Base-by-base conservation (phyloP, 805 yeast species). In the Sugiyamaella qingdaonensis region DNA sequence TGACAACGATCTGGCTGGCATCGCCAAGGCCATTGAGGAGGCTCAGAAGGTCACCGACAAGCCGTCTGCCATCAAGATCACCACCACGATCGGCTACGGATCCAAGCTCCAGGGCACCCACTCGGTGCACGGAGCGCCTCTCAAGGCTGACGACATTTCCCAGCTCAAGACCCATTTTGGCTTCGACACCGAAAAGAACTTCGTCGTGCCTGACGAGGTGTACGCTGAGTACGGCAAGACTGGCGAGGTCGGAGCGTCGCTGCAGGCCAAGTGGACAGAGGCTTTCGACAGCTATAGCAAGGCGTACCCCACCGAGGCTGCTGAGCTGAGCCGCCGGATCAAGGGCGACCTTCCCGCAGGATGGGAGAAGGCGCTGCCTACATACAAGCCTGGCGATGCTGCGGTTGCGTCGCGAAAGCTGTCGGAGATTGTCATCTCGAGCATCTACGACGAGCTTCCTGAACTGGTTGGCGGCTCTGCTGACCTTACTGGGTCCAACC, bases 401-500 rank as follows among this genome's bases (percentile, higher is more conserved):
- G 85, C 97, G 48, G 78, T 90, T 62, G 99, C 99, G 58, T 81
- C 97, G 57, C 87, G 99, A 81, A 92, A 92, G 80, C 78, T 90
- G 67, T 86, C 95, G 50, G 97, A 92, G 79, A 78, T 77, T 62
- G 88, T 85, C 39, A 75, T 92, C 65, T 76, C 79, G 62, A 73
- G 76, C 59, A 72, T 92, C 64, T 77, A 78, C 64, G 78, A 78
- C 27, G 80, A 63, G 45, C 61, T 92, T 51, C 98, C 98, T 52
- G 97, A 90, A 78, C 76, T 92, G 59, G 75, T 92, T 68, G 97
- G 97, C 76, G 99, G 99, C 68, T 91, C 98, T 61, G 99, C 99
- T 55, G 99, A 92, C 76, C 82, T 92, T 76, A 92, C 98, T 54
- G 95, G 95, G 62, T 92, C 98, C 53, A 94, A 92, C 82, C 80